Base-by-base conservation (phyloP, 805 yeast species). In the fission yeast (Schizosaccharomyces pombe) region DNA sequence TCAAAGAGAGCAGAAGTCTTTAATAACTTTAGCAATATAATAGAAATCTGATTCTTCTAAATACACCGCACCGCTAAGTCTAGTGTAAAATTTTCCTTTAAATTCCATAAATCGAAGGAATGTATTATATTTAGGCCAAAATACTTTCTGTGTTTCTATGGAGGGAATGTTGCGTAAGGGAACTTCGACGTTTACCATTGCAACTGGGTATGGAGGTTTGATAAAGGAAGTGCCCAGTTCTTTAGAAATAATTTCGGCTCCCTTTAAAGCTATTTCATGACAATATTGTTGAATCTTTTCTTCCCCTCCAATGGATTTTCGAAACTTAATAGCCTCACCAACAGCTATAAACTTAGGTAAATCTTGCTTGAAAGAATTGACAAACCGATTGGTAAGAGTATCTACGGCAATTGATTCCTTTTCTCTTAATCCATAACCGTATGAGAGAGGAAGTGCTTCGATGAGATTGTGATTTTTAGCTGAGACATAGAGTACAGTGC, bases 1-100 rank as follows among this genome's bases (percentile, higher is more conserved):
- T n/a, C n/a, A n/a, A n/a, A n/a, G n/a, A n/a, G n/a, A n/a, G 26
- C 55, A 54, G 12, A 54, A 16, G 12, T 66, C 60, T 28, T 66
- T 60, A 32, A 77, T 60, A 1, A 65, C 65, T 19, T 68, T 66
- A 28, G 73, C 68, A 3, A 77, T 80, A 52, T 65, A 63, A 31
- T 67, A 66, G 62, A 70, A 79, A 59, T 80, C 86, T 4, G 66
- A 66, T 14, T 74, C 58, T 51, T 77, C 81, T 57, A 76, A 74
- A 63, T 78, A 80, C 6, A 78, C 64, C 60, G 78, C 82, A 28
- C 78, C 78, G 55, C 80, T 73, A 58, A 78, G 74, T 57, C 89
- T 70, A 28, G 68, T 65, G 64, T 67, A 73, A 30, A 71, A 47
- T 31, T 59, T 58, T 2, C 66, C 72, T 34, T 71, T 66, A 60